Evolutionary conservation across 2,329 filamentous ascomycete species (phyloP), one percentile per base, ranked within the genome.

Genomic region (Arthroderma sp.): DNA sequence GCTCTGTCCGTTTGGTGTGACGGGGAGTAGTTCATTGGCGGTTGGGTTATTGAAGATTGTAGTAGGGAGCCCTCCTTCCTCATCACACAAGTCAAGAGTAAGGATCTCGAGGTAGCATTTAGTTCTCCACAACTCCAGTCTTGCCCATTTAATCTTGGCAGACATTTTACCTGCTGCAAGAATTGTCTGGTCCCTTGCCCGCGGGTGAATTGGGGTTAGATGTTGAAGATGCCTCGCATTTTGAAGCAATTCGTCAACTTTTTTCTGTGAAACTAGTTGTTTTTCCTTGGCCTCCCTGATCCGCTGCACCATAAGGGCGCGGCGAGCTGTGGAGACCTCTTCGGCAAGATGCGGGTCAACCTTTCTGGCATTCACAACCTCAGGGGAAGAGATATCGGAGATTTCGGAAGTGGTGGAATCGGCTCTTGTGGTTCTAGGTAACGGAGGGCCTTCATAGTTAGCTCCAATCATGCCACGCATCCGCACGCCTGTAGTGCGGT

Each of bases 71-170:
- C 41, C 32, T 31, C 40, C 40, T 15, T 44, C 56, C 50, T 94
- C 88, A 53, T 94, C 86, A 44, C 89, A 83, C 6, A 96, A 68
- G 58, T 98, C 91, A 63, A 87, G 74, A 4, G 79, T 71, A 15
- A 98, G 68, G 48, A 96, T 88, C 55, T 95, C 89, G 36, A 82
- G 80, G 62, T 98, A 88, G 52, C 88, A 95, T 57, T 79, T 89
- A 55, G 89, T 76, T 44, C 81, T 83, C 86, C 88, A 95, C 15
- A 95, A 91, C 53, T 94, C 86, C 60, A 93, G 82, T 49, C 89
- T 76, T n/a, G 82, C 80, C 89, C 89, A 95, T 60, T 91, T 94
- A 48, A 98, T 68, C 59, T 89, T 87, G 3, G 86, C 86, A 45
- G 88, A 80, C 65, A 94, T 81, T 5, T 83, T 79, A 4, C 82